Conservation (phyloP, 2,329 filamentous ascomycete species). For the Davidsoniella neocaledoniae region DNA sequence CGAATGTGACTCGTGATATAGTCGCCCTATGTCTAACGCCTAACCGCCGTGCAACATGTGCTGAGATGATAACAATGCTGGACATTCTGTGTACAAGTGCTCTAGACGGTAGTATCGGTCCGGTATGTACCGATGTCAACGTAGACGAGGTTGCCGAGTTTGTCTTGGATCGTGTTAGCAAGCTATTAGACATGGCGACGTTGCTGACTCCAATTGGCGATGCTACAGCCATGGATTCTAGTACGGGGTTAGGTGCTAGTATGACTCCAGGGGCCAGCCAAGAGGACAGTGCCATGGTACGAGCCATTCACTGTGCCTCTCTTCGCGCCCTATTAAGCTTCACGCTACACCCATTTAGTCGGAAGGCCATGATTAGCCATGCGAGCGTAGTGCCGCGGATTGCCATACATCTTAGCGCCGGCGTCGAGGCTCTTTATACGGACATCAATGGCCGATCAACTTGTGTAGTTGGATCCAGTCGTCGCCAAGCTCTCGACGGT, state of each 20-base stretch:
- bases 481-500: too few relatives aligned
- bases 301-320: conserved; percentile 26
- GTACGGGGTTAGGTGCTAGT: conserved; percentile 25
- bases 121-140: conserved; percentile 33
- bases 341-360: conserved; percentile 44
- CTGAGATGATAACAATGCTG: conserved; percentile 47
- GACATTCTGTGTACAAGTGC: conserved; percentile 50
- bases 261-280: conserved; percentile 22
- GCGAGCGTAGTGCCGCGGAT: conserved; percentile 55
- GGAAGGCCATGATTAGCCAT: conserved; percentile 49
- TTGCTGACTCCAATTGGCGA: conserved; percentile 14
- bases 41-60: conserved; percentile 36
- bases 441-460: conserved; percentile 17
- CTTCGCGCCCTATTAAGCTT: conserved; percentile 43
- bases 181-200: conserved; percentile 35
- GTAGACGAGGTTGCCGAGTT: conserved; percentile 26
- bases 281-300: conserved; percentile 23
- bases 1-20: conserved; percentile 46
- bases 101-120: conserved; percentile 46
- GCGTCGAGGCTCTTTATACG: conserved; percentile 58
- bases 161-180: conserved; percentile 46
- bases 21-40: conserved; percentile 50
- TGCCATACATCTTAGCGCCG: conserved; percentile 43
- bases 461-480: neutral
- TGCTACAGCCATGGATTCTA: conserved; percentile 15